Percentiles rank a stretch among this genome's conserved stretches.
These are phyloP conservation scores for Macrocybe gigantea DNA, from an alignment of 768 basidiomycete genomes.

Conservation along the genomic window DNA sequence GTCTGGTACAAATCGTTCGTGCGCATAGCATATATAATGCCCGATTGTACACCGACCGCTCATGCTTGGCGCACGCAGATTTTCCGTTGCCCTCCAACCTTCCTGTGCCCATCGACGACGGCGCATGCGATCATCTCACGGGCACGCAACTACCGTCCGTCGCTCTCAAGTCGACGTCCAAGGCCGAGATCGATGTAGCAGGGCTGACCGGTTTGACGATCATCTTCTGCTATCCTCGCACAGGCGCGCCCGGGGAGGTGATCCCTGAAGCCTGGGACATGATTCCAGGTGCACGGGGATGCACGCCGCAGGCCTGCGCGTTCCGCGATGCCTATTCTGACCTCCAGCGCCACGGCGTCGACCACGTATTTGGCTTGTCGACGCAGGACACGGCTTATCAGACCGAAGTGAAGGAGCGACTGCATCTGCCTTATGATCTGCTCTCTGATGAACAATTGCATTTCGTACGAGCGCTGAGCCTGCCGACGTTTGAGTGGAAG, in stretches of 20 bases:
- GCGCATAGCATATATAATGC: too few relatives aligned
- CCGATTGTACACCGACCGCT: too few relatives aligned
- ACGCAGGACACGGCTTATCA: constrained; percentile 16
- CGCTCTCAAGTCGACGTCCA: constrained; percentile 11
- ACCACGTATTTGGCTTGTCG: constrained; percentile 15
- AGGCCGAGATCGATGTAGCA: constrained; percentile 10
- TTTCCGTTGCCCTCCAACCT: constrained; percentile 10
- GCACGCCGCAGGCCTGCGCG: constrained; percentile 17
- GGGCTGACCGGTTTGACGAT: constrained; percentile 12
- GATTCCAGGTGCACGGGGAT: constrained; percentile 18
- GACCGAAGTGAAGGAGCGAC: constrained; percentile 13
- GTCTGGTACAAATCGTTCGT: too few relatives aligned
- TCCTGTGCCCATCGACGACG: constrained; percentile 15
- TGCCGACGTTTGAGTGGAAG: constrained; percentile 16
- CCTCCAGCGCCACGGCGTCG: constrained; percentile 11
- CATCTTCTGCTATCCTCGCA: constrained; percentile 16
- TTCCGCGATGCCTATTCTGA: constrained; percentile 15
- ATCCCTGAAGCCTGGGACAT: constrained; percentile 14
- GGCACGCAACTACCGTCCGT: constrained; percentile 10
- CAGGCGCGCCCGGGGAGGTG: constrained; percentile 11
- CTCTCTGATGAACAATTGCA: constrained; percentile 13
- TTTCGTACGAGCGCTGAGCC: constrained; percentile 9
- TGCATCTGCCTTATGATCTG: constrained; percentile 14
- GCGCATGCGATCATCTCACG: constrained; percentile 13
- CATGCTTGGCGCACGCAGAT: background rate